Conservation (phyloP, 2,329 filamentous ascomycete genomes). For the Clarireedia homoeocarpa region DNA sequence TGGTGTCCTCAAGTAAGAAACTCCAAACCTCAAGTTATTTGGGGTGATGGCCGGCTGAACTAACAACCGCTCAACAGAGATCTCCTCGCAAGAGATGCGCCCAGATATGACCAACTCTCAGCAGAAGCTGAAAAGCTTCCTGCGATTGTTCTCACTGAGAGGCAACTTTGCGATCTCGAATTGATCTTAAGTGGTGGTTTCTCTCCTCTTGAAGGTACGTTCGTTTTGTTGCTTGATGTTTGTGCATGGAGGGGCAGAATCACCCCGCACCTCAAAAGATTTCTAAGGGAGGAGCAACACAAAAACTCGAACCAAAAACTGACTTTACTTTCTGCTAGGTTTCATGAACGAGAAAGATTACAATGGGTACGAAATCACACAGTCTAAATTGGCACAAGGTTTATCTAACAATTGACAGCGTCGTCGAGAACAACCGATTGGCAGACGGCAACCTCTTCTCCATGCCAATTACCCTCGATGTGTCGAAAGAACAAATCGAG, state of each 20-base stretch:
- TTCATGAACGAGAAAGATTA: slow-evolving; percentile 98
- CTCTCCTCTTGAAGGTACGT: slow-evolving; percentile 84
- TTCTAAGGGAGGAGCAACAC: neutral
- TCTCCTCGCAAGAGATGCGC: slow-evolving; percentile 85
- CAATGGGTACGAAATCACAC: slow-evolving; percentile 58
- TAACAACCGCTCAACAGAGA: slow-evolving; percentile 39
- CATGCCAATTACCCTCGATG: slow-evolving; percentile 94
- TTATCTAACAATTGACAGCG: slow-evolving; percentile 45
- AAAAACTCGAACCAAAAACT: slow-evolving; percentile 16
- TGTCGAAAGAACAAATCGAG: slow-evolving; percentile 67
- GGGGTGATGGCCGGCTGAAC: neutral
- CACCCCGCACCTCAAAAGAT: slow-evolving; percentile 17
- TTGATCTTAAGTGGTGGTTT: slow-evolving; percentile 96
- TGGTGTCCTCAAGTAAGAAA: slow-evolving; percentile 71
- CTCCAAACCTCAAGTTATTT: neutral
- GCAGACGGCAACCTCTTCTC: slow-evolving; percentile 84
- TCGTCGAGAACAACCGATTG: slow-evolving; percentile 82
- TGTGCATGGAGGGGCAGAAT: slow-evolving; percentile 18
- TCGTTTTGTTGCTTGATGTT: slow-evolving; percentile 12
- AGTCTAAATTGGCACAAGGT: neutral
- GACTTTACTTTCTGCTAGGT: slow-evolving; percentile 42
- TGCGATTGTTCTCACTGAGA: slow-evolving; percentile 77
- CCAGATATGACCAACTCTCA: slow-evolving; percentile 69
- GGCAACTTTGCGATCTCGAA: slow-evolving; percentile 96
- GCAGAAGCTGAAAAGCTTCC: slow-evolving; percentile 82